Base-by-base conservation (phyloP, 1,284 basidiomycete species). In the Cryptococcus amylolentus region DNA sequence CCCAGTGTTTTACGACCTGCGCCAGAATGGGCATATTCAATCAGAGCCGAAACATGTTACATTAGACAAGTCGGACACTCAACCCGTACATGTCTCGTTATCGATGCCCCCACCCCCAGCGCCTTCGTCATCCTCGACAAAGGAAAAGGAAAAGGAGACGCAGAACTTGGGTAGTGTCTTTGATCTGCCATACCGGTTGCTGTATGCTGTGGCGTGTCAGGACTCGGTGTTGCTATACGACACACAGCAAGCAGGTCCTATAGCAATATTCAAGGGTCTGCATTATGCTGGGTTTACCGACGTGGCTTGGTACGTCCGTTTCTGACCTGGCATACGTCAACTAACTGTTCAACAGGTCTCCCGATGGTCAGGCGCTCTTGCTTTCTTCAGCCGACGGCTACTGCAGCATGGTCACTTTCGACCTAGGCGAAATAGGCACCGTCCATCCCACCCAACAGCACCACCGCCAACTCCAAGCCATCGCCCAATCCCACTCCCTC, bases 281-380 rank as follows among this genome's bases (percentile, higher is more conserved):
- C 95, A 98, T 78, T 98, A 97, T 73, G 91, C 96, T 59, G 91
- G 94, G 67, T 98, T 98, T 71, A 98, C 96, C 1, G 95, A 99
- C 79, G 82, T 97, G 78, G 85, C 88, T 45, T 99, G 95, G 95
- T 95, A 68, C 61, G 88, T 83, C 26, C 3, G 16, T 13, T 6
- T 40, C 4, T 5, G 7, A 28, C 9, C 18, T 13, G 12, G 7
- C 23, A 23, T 43, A 23, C 14, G 35, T 9, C 13, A 27, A 20
- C 42, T 42, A 12, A 35, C 28, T 38, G 35, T 12, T n/a, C 13
- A 49, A 38, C 70, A 95, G 93, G 93, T 94, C 94, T 0, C 87
- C 92, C 0, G 95, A 98, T 68, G 95, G 95, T 0, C 92, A 97
- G 76, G 86, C 88, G 40, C 82, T 99, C 40, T 86, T 98, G 64